Base-by-base conservation (phyloP, 2,329 filamentous ascomycete genomes). In the Aspergillus candidus region DNA sequence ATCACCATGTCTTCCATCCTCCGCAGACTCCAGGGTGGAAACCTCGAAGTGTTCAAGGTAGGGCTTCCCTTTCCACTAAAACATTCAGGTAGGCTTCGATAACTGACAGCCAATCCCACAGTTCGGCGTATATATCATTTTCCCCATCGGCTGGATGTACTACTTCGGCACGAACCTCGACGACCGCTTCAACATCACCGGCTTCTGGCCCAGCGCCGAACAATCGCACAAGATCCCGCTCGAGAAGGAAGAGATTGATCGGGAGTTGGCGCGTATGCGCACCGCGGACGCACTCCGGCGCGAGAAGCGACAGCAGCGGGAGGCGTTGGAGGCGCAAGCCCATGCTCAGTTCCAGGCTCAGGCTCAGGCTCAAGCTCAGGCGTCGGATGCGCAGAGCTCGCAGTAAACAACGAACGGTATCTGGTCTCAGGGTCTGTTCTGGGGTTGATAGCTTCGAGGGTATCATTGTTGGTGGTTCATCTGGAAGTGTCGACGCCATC, bases 141-240 rank as follows among this genome's bases (percentile, higher is more conserved):
- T 98, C 72, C 93, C 93, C 13, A 97, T 98, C 61, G 89, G 88
- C 58, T 90, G 93, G 76, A 98, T 98, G 93, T 97, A 94, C 77
- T 98, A 98, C 75, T 98, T 97, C 69, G 93, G 93, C 65, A 95
- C 90, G 44, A 98, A 98, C 69, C 87, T 98, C 63, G 93, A 98
- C 70, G 79, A 84, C 55, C 84, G 88, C 52, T 98, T 98, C 75
- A 73, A 79, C 38, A 88, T 97, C 1, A 83, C 86, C 15, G 86
- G 85, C 46, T 98, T 98, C 76, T 98, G 93, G 93, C 93, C 93
- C 22, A 88, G 83, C 60, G 75, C 69, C 7, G 67, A 70, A 47
- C 70, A 74, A 50, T 76, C 74, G 50, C 72, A 76, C 51, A 69
- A 68, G 41, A 76, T 78, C n/a, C 74, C 76, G 0, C 56, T 71